Percentiles rank a stretch among this genome's conserved stretches.
These are phyloP conservation scores for Luzula sylvatica DNA, from an alignment of 176 grass and related monocot species.

Conservation along the genomic window DNA sequence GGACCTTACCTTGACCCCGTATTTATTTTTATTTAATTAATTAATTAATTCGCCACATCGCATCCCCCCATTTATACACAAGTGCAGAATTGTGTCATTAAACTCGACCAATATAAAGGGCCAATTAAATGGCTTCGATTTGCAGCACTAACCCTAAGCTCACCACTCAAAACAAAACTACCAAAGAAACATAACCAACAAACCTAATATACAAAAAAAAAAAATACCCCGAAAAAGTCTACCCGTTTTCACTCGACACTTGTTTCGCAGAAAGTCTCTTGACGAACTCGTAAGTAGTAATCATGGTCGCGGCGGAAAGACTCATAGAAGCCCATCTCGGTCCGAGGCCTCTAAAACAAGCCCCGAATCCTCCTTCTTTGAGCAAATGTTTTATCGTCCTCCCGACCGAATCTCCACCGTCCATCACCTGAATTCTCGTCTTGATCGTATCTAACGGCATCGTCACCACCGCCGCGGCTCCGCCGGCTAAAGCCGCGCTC, in stretches of 20 bases:
- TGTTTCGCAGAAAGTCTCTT: constrained; percentile 32
- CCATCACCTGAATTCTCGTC: constrained; percentile 91
- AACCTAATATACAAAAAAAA: neutral
- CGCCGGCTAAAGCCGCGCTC: constrained; percentile 64
- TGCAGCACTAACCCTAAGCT: no score
- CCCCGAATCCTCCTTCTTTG: constrained; percentile 54
- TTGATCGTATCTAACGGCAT: constrained; percentile 97
- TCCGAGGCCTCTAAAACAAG: constrained; percentile 37
- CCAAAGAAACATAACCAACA: neutral
- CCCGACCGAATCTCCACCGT: constrained; percentile 37
- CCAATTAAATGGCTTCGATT: neutral
- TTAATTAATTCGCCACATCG: constrained; percentile 3
- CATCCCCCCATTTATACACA: neutral
- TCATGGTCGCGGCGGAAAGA: constrained; percentile 35
- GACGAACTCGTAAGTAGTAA: constrained; percentile 43
- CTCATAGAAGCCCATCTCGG: constrained; percentile 46
- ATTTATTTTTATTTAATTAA: neutral
- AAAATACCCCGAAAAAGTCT: neutral
- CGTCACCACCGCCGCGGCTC: constrained; percentile 65
- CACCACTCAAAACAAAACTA: neutral
- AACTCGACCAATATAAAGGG: neutral
- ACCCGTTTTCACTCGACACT: constrained; percentile 5
- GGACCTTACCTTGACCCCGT: constrained; percentile 1
- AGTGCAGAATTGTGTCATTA: constrained; percentile 4
- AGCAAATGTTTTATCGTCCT: constrained; percentile 54